Base-by-base conservation (phyloP, 1,284 basidiomycete species). In the Malassezia brasiliensis region DNA sequence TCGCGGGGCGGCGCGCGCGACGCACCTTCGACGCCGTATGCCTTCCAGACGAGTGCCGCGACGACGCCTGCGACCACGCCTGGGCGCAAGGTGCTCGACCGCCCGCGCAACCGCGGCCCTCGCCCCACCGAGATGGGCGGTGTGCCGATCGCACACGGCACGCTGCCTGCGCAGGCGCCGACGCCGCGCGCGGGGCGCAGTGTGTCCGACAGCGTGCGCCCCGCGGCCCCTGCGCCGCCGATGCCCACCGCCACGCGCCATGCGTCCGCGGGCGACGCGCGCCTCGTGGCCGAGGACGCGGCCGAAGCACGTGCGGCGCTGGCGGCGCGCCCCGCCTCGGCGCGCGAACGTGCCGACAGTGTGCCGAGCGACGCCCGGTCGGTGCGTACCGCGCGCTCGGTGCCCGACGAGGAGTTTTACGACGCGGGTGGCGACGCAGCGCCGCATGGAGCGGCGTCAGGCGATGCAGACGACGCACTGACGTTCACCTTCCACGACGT, bases 101-200 rank as follows among this genome's bases (percentile, higher is more conserved):
- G 64, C 9, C 54, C 63, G 12, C 52, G 60, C 36, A 34, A 55
- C 19, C 56, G 63, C 31, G 59, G 47, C 11, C 35, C 59, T 10
- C 56, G 59, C 22, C 62, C 62, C 15, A 48, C 35, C 25, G 55
- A 48, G 28, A 52, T 65, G 59, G 63, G 63, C 44, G 62, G 63
- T 34, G 48, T 65, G 15, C 34, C 51, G 11, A 65, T 65, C 31
- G 36, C 55, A 7, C 50, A 55, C 35, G 63, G 63, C 47, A 54
- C 47, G 42, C 48, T 64, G 2, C 38, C 50, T 7, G 56, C 62
- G 19, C 28, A 17, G 42, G 14, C 6, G 15, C 52, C 50, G 9
- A 25, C 44, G 31, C 58, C 58, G 32, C 47, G 41, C 47, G 20
- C 49, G 15, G 14, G 14, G 40, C 55, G 50, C 45, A 48, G 25